Percentiles rank a stretch among this genome's conserved stretches.
phyloP scores from a whole-genome alignment of 768 basidiomycete species.

The Amanita exitialis region DNA sequence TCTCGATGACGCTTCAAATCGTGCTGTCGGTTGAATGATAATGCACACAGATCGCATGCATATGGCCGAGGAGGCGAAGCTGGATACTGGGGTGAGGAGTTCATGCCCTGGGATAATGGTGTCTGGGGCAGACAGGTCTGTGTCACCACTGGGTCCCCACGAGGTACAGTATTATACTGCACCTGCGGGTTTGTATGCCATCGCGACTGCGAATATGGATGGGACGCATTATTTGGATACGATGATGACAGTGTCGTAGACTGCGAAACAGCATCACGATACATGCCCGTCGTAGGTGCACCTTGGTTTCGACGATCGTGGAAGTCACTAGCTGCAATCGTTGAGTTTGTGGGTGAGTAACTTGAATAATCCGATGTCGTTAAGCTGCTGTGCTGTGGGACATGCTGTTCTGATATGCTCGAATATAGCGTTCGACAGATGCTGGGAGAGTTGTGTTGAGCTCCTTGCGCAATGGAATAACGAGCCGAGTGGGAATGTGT shows the following conservation, averaged over 20 bases:
- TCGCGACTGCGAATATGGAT: conserved; percentile 25
- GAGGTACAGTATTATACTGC: conserved; percentile 13
- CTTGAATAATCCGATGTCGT: background rate
- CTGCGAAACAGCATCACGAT: background rate
- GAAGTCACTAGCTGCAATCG: background rate
- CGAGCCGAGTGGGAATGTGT: background rate
- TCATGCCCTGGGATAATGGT: conserved; percentile 24
- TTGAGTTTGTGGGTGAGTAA: background rate
- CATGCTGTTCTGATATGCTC: background rate
- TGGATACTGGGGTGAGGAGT: conserved; percentile 39
- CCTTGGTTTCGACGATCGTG: background rate
- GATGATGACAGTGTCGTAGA: background rate
- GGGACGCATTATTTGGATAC: conserved; percentile 16
- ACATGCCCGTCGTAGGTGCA: background rate
- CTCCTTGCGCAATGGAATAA: conserved; percentile 1
- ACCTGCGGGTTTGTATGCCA: conserved; percentile 31
- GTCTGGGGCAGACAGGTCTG: conserved; percentile 22
- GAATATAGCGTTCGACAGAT: conserved; percentile 2
- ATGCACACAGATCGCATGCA: conserved; percentile 60
- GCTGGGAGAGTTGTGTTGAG: background rate
- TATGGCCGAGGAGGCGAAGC: conserved; percentile 54
- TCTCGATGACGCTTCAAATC: conserved; percentile 80
- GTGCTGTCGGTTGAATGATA: conserved; percentile 82
- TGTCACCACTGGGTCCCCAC: conserved; percentile 12
- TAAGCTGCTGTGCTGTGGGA: background rate